Base-by-base conservation (phyloP, 305 asterid species). In the Euphrasia arctica region DNA sequence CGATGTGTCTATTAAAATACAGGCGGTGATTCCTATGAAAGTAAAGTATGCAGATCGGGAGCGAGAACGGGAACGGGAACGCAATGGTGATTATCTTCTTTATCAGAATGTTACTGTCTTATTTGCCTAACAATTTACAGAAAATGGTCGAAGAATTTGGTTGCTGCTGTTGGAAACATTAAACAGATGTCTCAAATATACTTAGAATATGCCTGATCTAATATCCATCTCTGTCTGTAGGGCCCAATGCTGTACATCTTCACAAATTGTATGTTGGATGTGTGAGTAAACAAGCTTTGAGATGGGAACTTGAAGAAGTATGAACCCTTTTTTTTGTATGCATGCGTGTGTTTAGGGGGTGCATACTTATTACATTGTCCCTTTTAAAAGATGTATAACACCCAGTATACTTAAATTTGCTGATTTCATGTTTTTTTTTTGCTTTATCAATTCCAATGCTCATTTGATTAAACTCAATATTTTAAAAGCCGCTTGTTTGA, bases 31-130 rank as follows among this genome's bases (percentile, higher is more conserved):
- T 72, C 93, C 94, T 59, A 50, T 92, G 64, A 81, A 54, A 76
- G 87, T 92, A 58, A 92, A 74, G 75, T 92, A 80, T 73, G 97
- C 98, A 63, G 95, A 78, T 7, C 83, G 82, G 65, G 91, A 84
- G 72, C 84, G 85, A 1, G 91, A 87, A 47, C 96, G 95, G 63
- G 91, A 84, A 75, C 84, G 85, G 1, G 91, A 87, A 48, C 96
- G 95, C 70, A 75, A 78, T 52, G 96, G 96, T 87, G 71, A 68
- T 50, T 73, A 45, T 79, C 79, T 77, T 71, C 59, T 76, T 63
- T n/a, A 62, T 62, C 45, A 50, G 52, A 28, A 13, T 52, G 18
- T 31, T 8, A 32, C 13, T 42, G 1, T 9, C 39, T 58, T 59
- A 66, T 67, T 68, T 63, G 50, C 47, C 56, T 56, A 27, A 41